Conservation (phyloP, 2,329 filamentous ascomycete genomes). For the Colletotrichum tropicale region DNA sequence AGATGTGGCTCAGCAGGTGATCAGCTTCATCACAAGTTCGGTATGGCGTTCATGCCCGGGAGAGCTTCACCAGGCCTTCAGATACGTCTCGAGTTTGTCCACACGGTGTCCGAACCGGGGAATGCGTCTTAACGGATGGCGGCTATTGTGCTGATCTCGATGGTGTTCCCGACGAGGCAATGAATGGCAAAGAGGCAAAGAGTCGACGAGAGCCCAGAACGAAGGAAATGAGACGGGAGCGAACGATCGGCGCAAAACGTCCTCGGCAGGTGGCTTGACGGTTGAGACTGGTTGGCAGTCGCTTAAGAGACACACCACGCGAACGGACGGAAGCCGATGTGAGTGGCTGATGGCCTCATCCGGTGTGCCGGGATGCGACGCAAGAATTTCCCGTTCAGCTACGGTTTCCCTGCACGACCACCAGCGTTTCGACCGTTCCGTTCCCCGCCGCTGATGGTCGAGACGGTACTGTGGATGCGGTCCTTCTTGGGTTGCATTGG, state of each 20-base stretch:
- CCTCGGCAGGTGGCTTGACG: background rate
- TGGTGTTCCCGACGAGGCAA: constrained; percentile 2
- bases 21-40: constrained; percentile 11
- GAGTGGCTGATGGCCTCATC: constrained; percentile 10
- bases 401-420: background rate
- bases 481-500: background rate
- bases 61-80: constrained; percentile 7
- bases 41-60: constrained; percentile 1
- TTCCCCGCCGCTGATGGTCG: background rate
- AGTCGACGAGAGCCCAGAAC: constrained; percentile 5
- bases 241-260: constrained; percentile 1
- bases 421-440: background rate
- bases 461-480: constrained; percentile 5
- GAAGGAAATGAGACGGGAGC: constrained; percentile 7
- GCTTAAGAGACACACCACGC: background rate
- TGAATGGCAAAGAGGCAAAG: background rate
- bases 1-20: background rate
- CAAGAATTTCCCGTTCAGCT: background rate
- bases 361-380: constrained; percentile 4
- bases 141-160: constrained; percentile 4
- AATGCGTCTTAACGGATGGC: background rate
- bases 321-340: background rate
- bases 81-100: constrained; percentile 7
- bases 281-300: background rate
- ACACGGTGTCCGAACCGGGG: background rate